Conservation (phyloP, 345 rosid genomes). For the Populus euphratica region DNA sequence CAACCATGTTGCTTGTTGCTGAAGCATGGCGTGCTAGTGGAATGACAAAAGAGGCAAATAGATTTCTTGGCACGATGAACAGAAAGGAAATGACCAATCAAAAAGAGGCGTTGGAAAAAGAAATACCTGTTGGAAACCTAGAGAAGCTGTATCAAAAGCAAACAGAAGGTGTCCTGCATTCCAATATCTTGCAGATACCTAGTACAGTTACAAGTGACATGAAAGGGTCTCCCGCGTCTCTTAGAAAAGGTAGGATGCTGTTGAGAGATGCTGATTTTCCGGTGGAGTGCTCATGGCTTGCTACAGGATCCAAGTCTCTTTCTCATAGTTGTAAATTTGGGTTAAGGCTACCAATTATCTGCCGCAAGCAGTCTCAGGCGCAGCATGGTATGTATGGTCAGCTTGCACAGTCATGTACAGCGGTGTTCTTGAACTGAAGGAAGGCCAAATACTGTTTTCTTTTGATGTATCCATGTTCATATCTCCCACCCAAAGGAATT, state of each 20-base stretch:
- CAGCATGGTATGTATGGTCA: constrained; percentile 44
- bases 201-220: constrained; percentile 14
- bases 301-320: constrained; percentile 36
- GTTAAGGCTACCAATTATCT: constrained; percentile 44
- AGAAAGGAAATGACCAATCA: constrained; percentile 16
- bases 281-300: constrained; percentile 22
- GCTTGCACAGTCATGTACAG: constrained; percentile 37
- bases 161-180: constrained; percentile 16
- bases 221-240: constrained; percentile 25
- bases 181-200: constrained; percentile 37
- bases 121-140: constrained; percentile 33
- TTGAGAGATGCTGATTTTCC: constrained; percentile 28
- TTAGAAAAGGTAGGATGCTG: constrained; percentile 25
- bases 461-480: not conserved
- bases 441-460: not conserved
- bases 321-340: constrained; percentile 47
- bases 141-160: constrained; percentile 49
- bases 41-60: constrained; percentile 49
- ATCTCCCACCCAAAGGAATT: not conserved
- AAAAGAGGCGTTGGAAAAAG: constrained; percentile 23
- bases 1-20: constrained; percentile 43
- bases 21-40: constrained; percentile 59
- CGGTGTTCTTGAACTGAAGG: constrained; percentile 29
- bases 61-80: constrained; percentile 30
- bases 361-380: constrained; percentile 52